A percentile compares a stretch with the other conserved stretches of the same genome.
Evolutionary conservation across 2,329 filamentous ascomycete genomes (phyloP).

Genomic region (Purpureocillium takamizusanense): DNA sequence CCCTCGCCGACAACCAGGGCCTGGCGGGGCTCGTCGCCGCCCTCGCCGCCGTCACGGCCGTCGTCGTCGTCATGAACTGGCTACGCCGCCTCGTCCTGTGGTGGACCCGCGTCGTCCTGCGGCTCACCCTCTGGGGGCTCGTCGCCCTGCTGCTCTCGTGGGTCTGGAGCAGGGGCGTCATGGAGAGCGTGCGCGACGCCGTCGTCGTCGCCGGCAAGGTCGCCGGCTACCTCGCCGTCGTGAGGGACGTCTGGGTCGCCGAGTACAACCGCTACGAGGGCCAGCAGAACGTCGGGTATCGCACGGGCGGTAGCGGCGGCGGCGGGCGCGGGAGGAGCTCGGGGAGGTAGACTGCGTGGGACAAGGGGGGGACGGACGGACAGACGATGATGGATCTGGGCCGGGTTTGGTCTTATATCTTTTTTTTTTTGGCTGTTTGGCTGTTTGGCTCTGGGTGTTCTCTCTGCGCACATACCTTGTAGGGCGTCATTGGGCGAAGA

Average conservation of each 20-base stretch:
- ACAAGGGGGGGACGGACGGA: no score
- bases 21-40: constrained; percentile 20
- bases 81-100: constrained; percentile 65
- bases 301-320: neutral
- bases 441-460: no score
- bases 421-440: no score
- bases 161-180: constrained; percentile 57
- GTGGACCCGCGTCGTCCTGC: constrained; percentile 61
- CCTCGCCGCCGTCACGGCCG: constrained; percentile 31
- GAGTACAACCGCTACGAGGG: constrained; percentile 51
- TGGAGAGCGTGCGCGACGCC: constrained; percentile 53
- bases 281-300: constrained; percentile 22
- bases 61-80: constrained; percentile 61
- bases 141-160: constrained; percentile 45
- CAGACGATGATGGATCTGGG: no score
- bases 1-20: constrained; percentile 25
- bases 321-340: no score
- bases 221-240: constrained; percentile 35
- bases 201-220: constrained; percentile 32
- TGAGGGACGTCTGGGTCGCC: constrained; percentile 44
- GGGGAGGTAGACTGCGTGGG: no score
- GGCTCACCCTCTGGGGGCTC: constrained; percentile 54
- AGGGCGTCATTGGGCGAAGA: neutral
- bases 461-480: no score
- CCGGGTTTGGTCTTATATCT: no score